A percentile compares a stretch with the other conserved stretches of the same genome.
These are phyloP conservation scores for Scenedesmus sp. DNA, from an alignment of 163 green algal genomes.

Conservation along the genomic window DNA sequence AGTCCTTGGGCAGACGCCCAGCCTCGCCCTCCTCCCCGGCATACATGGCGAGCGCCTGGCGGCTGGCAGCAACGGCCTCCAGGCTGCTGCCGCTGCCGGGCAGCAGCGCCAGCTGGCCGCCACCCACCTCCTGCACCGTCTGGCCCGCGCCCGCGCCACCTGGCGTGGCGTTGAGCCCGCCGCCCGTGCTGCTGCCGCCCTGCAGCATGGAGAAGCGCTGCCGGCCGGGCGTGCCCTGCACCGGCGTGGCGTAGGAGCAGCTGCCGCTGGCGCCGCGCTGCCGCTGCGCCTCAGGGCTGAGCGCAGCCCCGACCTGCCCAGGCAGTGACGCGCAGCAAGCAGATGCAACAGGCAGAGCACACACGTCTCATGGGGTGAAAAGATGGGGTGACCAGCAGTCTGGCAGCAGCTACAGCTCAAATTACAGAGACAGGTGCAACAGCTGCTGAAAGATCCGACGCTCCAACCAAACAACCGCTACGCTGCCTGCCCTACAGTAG, in stretches of 20 bases:
- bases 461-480: too few species aligned
- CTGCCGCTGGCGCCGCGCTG: conserved; percentile 40
- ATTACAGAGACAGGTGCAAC: neutral
- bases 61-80: conserved; percentile 26
- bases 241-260: conserved; percentile 29
- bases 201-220: conserved; percentile 18
- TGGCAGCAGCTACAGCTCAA: neutral
- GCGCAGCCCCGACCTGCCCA: conserved; percentile 19
- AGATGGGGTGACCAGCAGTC: neutral
- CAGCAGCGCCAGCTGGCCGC: conserved; percentile 13
- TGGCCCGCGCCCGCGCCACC: neutral
- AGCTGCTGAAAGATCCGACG: too few species aligned
- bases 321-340: neutral
- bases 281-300: conserved; percentile 50
- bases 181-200: neutral
- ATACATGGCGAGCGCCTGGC: conserved; percentile 48
- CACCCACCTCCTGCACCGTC: conserved; percentile 25
- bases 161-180: neutral
- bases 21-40: conserved; percentile 23
- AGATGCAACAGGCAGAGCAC: neutral
- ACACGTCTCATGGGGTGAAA: neutral
- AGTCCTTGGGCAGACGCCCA: conserved; percentile 33
- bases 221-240: conserved; percentile 1
- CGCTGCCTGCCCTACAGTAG: too few species aligned
- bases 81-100: conserved; percentile 26